A percentile compares a stretch with the other conserved stretches of the same genome.
These are phyloP conservation scores for Euclidium syriacum DNA, from an alignment of 345 rosid genomes.

Conservation along the genomic window DNA sequence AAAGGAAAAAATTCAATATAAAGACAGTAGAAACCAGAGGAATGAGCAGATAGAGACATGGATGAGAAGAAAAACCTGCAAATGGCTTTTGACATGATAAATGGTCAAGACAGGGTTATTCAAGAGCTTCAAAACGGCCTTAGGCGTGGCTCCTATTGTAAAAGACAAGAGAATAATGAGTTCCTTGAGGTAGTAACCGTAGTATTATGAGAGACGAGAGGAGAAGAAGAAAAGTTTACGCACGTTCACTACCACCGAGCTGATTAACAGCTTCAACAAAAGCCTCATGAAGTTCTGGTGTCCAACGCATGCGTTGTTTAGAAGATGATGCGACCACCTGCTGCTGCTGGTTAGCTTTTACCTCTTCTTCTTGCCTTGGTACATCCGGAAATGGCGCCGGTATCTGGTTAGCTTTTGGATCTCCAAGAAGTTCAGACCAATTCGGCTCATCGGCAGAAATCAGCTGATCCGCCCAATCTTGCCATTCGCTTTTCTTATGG, in stretches of 20 bases:
- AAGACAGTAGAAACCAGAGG: not conserved
- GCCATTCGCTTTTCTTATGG: conserved; percentile 47
- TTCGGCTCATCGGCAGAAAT: conserved; percentile 59
- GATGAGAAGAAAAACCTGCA: conserved; percentile 53
- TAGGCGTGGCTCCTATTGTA: conserved; percentile 89
- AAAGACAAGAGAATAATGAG: not conserved
- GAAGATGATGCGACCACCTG: conserved; percentile 23
- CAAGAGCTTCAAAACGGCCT: conserved; percentile 83
- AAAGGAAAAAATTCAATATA: conserved; percentile 14
- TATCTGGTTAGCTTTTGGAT: conserved; percentile 43
- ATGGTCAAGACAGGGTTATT: conserved; percentile 80
- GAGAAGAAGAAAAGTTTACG: conserved; percentile 32
- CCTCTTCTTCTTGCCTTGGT: conserved; percentile 38
- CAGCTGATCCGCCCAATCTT: conserved; percentile 63
- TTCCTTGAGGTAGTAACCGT: conserved; percentile 3
- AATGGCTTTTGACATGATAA: conserved; percentile 95
- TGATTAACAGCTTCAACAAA: conserved; percentile 89
- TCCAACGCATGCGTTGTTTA: conserved; percentile 91
- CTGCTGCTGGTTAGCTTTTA: conserved; percentile 40
- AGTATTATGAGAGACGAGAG: not conserved
- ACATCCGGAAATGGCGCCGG: conserved; percentile 30
- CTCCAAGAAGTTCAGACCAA: conserved; percentile 68
- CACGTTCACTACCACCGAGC: conserved; percentile 92
- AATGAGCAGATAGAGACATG: conserved; percentile 2
- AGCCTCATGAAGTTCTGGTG: conserved; percentile 91